Percentiles rank a stretch among this genome's conserved stretches.
These are phyloP conservation scores for Thuidium tamariscinum DNA, from an alignment of 225 moss, liverwort and hornwort genomes.

Conservation along the genomic window DNA sequence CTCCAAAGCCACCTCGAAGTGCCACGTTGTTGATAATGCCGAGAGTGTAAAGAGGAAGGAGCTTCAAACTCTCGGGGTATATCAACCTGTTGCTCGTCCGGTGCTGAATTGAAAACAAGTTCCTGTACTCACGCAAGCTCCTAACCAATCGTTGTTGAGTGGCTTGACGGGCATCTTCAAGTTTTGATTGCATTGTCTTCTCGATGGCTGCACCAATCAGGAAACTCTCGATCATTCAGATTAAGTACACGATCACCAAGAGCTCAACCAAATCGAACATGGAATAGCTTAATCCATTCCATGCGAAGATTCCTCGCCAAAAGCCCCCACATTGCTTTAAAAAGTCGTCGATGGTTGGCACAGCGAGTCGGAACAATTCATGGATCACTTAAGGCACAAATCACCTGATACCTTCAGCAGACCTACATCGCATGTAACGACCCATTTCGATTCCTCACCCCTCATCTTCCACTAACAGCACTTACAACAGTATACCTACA, in stretches of 20 bases:
- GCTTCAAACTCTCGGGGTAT: conserved; percentile 73
- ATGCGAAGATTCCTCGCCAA: background rate
- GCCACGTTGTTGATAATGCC: conserved; percentile 72
- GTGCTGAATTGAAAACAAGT: conserved; percentile 71
- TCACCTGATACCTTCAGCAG: background rate
- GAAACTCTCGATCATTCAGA: background rate
- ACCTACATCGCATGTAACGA: background rate
- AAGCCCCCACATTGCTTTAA: background rate
- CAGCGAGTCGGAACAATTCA: background rate
- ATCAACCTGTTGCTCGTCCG: conserved; percentile 78
- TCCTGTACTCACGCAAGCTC: conserved; percentile 80
- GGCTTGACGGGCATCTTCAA: conserved; percentile 41
- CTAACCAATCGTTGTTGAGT: conserved; percentile 57
- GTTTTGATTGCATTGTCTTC: conserved; percentile 64
- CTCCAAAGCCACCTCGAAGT: conserved; percentile 71
- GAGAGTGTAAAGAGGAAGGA: conserved; percentile 89
- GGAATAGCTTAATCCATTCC: background rate
- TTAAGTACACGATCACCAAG: background rate
- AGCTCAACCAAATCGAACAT: background rate
- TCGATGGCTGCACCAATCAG: conserved; percentile 57
- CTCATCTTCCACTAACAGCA: background rate
- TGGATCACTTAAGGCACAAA: background rate
- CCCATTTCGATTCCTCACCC: background rate
- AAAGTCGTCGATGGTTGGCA: background rate
- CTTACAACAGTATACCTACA: background rate